These are phyloP conservation scores for Fusarium pseudocircinatum DNA, from an alignment of 2,329 filamentous ascomycete species.

Conservation along the genomic window DNA sequence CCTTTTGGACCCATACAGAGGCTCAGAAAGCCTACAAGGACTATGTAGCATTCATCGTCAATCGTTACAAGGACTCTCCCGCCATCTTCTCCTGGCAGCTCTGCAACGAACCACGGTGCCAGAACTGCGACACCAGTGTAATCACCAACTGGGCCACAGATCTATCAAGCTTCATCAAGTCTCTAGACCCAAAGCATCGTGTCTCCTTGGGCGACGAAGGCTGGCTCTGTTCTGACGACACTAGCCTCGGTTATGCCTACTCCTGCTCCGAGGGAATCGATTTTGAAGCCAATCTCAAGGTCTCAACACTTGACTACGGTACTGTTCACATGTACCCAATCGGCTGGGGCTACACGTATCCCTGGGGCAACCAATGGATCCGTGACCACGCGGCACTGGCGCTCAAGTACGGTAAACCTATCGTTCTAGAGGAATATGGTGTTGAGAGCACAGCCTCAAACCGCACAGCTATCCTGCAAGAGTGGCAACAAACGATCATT, in stretches of 20 bases:
- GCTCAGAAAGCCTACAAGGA: not conserved
- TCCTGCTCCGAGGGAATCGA: not conserved
- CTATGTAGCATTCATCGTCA: not conserved
- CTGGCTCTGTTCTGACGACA: not conserved
- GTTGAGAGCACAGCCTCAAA: not conserved
- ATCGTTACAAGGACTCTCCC: not conserved
- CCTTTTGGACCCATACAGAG: not conserved
- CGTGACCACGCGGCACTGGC: not conserved
- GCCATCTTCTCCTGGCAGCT: slow-evolving; percentile 5
- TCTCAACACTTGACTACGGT: not conserved
- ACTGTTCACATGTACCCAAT: slow-evolving; percentile 3
- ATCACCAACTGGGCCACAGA: not conserved
- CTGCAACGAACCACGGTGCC: not conserved
- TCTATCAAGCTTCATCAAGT: not conserved
- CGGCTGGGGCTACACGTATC: not conserved
- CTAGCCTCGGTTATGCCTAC: not conserved
- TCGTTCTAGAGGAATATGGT: not conserved
- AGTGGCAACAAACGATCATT: not conserved
- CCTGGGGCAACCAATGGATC: slow-evolving; percentile 4
- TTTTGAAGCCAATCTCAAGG: not conserved
- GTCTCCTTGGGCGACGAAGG: not conserved
- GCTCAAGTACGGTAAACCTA: not conserved
- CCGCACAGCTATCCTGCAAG: not conserved
- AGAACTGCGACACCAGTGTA: not conserved
- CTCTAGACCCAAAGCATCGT: not conserved